These are phyloP conservation scores for Beauveria sp. DNA, from an alignment of 2,329 filamentous ascomycete species.

Conservation along the genomic window DNA sequence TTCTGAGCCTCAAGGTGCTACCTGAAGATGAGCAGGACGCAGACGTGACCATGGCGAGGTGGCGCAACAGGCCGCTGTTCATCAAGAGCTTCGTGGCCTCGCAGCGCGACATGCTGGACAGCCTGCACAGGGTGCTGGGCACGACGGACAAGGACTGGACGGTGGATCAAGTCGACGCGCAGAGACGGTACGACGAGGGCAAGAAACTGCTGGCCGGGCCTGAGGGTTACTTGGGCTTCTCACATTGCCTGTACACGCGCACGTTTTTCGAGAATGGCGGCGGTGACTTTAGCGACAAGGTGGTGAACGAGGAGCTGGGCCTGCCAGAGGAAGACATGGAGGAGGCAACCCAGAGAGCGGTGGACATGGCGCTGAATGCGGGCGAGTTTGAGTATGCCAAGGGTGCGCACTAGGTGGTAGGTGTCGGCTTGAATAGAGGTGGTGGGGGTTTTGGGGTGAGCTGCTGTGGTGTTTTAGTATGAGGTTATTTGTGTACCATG, in stretches of 20 bases:
- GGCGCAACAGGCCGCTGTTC: slow-evolving; percentile 39
- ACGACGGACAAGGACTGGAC: slow-evolving; percentile 54
- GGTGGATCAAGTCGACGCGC: slow-evolving; percentile 38
- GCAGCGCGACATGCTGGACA: slow-evolving; percentile 58
- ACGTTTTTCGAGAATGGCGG: slow-evolving; percentile 39
- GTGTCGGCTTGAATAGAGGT: background rate
- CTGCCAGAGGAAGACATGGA: slow-evolving; percentile 53
- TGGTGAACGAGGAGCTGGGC: slow-evolving; percentile 45
- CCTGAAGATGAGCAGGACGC: slow-evolving; percentile 29
- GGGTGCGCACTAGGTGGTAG: background rate
- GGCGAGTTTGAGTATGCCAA: background rate
- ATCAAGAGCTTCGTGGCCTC: slow-evolving; percentile 49
- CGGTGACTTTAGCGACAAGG: slow-evolving; percentile 33
- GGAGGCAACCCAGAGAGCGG: slow-evolving; percentile 40
- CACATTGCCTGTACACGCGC: slow-evolving; percentile 45
- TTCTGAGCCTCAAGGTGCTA: slow-evolving; percentile 38
- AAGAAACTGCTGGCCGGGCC: slow-evolving; percentile 32
- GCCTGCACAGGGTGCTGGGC: slow-evolving; percentile 49
- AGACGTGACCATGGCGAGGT: slow-evolving; percentile 30
- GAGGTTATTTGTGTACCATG: background rate
- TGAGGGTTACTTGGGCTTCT: slow-evolving; percentile 32
- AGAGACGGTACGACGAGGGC: slow-evolving; percentile 39
- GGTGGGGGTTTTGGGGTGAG: background rate
- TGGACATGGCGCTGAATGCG: slow-evolving; percentile 29
- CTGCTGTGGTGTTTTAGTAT: background rate